Base-by-base conservation (phyloP, 2,329 filamentous ascomycete genomes). In the Apiospora aurea region DNA sequence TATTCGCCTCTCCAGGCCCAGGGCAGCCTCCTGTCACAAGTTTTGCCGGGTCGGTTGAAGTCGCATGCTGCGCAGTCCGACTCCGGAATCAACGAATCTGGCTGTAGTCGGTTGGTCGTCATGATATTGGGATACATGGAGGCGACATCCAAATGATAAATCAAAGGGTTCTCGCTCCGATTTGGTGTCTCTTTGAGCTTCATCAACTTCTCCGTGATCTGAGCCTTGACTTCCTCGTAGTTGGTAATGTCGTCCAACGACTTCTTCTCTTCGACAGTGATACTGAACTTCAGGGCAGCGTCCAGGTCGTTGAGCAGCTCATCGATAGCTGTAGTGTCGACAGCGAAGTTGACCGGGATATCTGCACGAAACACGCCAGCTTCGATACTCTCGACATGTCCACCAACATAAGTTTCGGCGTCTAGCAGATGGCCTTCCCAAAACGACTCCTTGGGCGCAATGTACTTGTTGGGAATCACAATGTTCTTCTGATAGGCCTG, bases 121-220 rank as follows among this genome's bases (percentile, higher is more conserved):
- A 99, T 99, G 81, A 99, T 99, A 82, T 99, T 99, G 13, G 96
- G 96, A 81, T 99, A 99, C 96, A 99, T 99, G 73, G 96, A 98
- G 24, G 96, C 96, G 72, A 99, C 97, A 80, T 99, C 96, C 84
- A 99, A 86, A 87, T 99, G 96, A 83, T 99, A 99, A 75, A 99
- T 99, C 44, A 97, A 89, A 5, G 96, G 96, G 61, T 91, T 87
- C 81, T 99, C 96, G 76, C 87, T 91, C 74, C 96, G 89, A 77
- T 97, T 95, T 0, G 96, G 96, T 0, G 92, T 96, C 69, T 91
- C 87, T 81, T 93, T 97, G 70, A 99, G 86, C 74, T 91, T 87
- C 70, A 88, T 85, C 46, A 99, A 84, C 73, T 89, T 90, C 41
- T 91, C 89, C 3, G 87, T 84, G 75, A 99, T 98, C 80, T 98